These are phyloP conservation scores for Sporopachydermia quercuum DNA, from an alignment of 805 yeast species.

Conservation along the genomic window DNA sequence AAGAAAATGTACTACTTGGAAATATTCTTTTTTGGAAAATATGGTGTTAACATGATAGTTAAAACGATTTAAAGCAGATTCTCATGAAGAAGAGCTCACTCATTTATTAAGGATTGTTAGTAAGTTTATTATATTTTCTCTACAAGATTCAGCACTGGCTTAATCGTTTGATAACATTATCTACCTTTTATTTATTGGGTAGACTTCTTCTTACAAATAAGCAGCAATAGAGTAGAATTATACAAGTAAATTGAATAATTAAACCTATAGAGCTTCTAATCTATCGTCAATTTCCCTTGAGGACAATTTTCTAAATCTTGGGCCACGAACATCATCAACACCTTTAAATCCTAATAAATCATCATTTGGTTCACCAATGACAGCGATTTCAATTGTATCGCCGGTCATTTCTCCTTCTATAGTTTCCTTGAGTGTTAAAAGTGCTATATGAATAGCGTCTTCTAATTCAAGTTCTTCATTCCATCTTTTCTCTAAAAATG, in stretches of 20 bases:
- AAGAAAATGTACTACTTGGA: too few species aligned
- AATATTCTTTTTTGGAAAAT: too few species aligned
- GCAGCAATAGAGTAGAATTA: neutral
- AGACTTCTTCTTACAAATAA: too few species aligned
- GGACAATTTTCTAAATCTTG: constrained; percentile 72
- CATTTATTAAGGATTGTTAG: too few species aligned
- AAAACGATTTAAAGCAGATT: too few species aligned
- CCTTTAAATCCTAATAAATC: constrained; percentile 78
- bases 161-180: too few species aligned
- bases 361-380: constrained; percentile 74
- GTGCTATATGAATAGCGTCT: constrained; percentile 94
- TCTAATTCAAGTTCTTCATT: constrained; percentile 92
- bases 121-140: too few species aligned
- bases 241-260: neutral
- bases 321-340: constrained; percentile 63
- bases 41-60: too few species aligned
- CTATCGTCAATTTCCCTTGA: constrained; percentile 93
- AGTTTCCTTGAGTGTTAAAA: constrained; percentile 85
- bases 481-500: constrained; percentile 96
- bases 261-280: constrained; percentile 65
- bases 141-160: too few species aligned
- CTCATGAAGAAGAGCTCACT: too few species aligned
- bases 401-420: constrained; percentile 98
- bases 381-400: constrained; percentile 83
- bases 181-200: too few species aligned